phyloP scores from a whole-genome alignment of 768 basidiomycete genomes.

The Kwoniella heveanensis region DNA sequence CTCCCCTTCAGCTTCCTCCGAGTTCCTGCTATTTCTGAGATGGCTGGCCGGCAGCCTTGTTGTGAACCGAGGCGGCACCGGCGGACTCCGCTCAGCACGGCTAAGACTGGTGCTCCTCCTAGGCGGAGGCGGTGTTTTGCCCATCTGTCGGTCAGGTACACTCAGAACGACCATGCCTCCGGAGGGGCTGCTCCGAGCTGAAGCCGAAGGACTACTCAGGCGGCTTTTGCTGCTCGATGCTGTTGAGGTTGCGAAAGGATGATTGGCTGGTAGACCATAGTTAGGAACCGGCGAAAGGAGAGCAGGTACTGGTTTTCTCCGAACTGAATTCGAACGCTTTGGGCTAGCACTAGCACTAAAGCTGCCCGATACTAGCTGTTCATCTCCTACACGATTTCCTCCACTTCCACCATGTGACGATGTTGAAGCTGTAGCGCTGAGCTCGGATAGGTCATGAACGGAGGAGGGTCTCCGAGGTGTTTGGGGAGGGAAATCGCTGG shows the following conservation, averaged over 20 bases:
- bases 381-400: not conserved
- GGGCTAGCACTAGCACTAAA: not conserved
- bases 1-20: not conserved
- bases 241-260: slow-evolving; percentile 25
- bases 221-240: not conserved
- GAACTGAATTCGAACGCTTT: slow-evolving; percentile 7
- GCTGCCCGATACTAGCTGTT: not conserved
- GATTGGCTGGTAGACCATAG: slow-evolving; percentile 19
- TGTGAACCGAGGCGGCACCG: not conserved
- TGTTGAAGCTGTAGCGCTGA: not conserved
- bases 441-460: slow-evolving; percentile 1
- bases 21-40: not conserved
- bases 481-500: slow-evolving; percentile 17
- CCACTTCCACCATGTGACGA: not conserved
- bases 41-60: not conserved
- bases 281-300: slow-evolving; percentile 10
- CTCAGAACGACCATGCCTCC: slow-evolving; percentile 2
- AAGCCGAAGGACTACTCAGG: slow-evolving; percentile 6
- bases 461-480: slow-evolving; percentile 10
- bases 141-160: not conserved
- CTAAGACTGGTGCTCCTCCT: not conserved
- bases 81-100: not conserved
- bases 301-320: slow-evolving; percentile 24
- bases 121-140: slow-evolving; percentile 17
- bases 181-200: slow-evolving; percentile 3